These are phyloP conservation scores for Magnaporthales sp. DNA, from an alignment of 2,329 filamentous ascomycete genomes.

Conservation along the genomic window DNA sequence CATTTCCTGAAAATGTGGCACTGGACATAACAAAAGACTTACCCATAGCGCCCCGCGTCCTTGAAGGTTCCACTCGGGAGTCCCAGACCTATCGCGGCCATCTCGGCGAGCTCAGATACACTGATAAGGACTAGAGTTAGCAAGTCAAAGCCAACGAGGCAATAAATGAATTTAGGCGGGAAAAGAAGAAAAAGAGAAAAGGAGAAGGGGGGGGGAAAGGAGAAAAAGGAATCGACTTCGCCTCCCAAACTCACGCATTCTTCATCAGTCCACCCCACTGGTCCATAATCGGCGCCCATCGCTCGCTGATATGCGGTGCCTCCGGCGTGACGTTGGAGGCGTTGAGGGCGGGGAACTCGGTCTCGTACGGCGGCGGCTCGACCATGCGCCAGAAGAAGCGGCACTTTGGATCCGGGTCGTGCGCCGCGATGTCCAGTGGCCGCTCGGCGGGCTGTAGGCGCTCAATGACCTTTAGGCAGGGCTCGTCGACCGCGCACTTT, in stretches of 20 bases:
- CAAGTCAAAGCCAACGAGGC: neutral
- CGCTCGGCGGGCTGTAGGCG: conserved; percentile 45
- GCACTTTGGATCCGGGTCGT: conserved; percentile 52
- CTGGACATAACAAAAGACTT: conserved; percentile 10
- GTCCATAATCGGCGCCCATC: conserved; percentile 47
- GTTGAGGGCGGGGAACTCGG: conserved; percentile 46
- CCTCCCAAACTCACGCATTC: conserved; percentile 39
- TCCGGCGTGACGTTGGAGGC: conserved; percentile 45
- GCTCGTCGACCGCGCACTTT: conserved; percentile 54
- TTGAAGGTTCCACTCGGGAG: conserved; percentile 43
- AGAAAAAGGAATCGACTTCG: no score
- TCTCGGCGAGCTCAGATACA: conserved; percentile 47
- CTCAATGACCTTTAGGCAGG: conserved; percentile 47
- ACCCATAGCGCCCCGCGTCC: conserved; percentile 48
- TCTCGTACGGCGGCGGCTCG: conserved; percentile 43
- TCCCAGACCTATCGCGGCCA: conserved; percentile 48
- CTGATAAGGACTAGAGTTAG: conserved; percentile 17
- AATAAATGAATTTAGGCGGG: neutral
- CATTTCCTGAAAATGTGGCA: neutral
- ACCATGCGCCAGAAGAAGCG: conserved; percentile 56
- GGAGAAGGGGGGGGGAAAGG: no score
- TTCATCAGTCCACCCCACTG: conserved; percentile 53
- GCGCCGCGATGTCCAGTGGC: conserved; percentile 47
- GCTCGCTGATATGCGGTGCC: conserved; percentile 34
- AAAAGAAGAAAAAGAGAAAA: neutral